Evolutionary conservation across 768 basidiomycete genomes (phyloP).

Genomic region (Serendipita sp.): DNA sequence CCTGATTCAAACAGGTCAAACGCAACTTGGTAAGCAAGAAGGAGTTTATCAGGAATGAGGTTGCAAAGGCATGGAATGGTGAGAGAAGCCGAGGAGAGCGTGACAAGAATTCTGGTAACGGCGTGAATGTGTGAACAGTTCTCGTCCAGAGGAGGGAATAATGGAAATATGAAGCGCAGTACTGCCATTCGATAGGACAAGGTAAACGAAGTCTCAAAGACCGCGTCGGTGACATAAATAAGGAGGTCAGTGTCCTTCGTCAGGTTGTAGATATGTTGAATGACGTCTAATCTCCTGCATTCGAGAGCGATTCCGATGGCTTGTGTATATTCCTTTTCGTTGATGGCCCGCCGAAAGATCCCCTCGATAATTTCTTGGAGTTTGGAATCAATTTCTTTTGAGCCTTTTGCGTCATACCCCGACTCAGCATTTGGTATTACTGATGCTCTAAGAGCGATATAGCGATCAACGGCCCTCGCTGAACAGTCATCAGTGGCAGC

Average conservation of each 20-base stretch:
- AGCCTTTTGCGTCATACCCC: slow-evolving; percentile 27
- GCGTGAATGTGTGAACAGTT: slow-evolving; percentile 63
- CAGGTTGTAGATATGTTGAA: slow-evolving; percentile 56
- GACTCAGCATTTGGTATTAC: slow-evolving; percentile 24
- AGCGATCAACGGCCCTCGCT: slow-evolving; percentile 96
- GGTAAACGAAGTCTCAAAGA: slow-evolving; percentile 77
- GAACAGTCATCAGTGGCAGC: neutral
- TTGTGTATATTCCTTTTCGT: slow-evolving; percentile 76
- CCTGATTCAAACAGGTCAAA: slow-evolving; percentile 94
- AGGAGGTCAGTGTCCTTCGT: slow-evolving; percentile 65
- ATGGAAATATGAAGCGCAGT: slow-evolving; percentile 59
- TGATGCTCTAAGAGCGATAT: slow-evolving; percentile 49
- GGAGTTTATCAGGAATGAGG: slow-evolving; percentile 49
- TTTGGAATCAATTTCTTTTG: slow-evolving; percentile 54
- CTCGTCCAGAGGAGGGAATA: slow-evolving; percentile 68
- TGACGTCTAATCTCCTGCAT: slow-evolving; percentile 72
- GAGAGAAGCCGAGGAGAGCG: slow-evolving; percentile 65
- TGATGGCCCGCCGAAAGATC: slow-evolving; percentile 72
- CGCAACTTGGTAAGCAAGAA: slow-evolving; percentile 85
- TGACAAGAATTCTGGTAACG: slow-evolving; percentile 77
- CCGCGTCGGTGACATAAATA: slow-evolving; percentile 83
- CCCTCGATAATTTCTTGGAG: slow-evolving; percentile 74
- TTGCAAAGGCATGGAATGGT: slow-evolving; percentile 52
- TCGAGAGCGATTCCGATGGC: slow-evolving; percentile 93
- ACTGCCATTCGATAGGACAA: slow-evolving; percentile 73